Conservation (phyloP, 768 basidiomycete species). For the Amanita polypyramis region DNA sequence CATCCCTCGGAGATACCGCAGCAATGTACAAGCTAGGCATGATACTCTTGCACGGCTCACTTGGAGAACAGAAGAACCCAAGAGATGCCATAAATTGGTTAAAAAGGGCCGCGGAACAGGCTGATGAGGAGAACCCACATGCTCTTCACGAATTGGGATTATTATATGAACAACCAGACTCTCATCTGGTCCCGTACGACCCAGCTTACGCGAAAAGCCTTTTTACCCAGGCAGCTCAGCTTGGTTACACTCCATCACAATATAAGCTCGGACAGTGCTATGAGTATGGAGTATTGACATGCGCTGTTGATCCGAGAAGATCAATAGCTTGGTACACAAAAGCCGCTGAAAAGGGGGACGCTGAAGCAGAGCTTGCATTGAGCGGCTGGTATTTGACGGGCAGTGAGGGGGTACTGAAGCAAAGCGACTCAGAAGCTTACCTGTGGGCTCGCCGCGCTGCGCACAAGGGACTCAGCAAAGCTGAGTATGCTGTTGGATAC, state of each 20-base stretch:
- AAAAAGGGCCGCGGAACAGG: conserved; percentile 89
- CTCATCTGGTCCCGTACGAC: conserved; percentile 65
- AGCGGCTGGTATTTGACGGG: conserved; percentile 99
- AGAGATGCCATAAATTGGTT: conserved; percentile 94
- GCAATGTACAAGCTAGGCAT: conserved; percentile 99
- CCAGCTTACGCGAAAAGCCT: conserved; percentile 74
- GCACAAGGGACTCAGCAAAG: conserved; percentile 93
- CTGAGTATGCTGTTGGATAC: conserved; percentile 98
- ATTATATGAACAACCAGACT: conserved; percentile 65
- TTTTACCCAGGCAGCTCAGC: conserved; percentile 83
- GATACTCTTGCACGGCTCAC: conserved; percentile 78
- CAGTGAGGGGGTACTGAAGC: conserved; percentile 90
- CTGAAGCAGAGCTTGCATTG: conserved; percentile 90
- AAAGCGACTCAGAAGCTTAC: conserved; percentile 98
- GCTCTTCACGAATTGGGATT: conserved; percentile 92
- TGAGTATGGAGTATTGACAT: conserved; percentile 83
- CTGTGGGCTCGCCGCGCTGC: conserved; percentile 94
- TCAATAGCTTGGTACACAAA: conserved; percentile 99
- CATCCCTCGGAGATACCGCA: conserved; percentile 90
- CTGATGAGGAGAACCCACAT: conserved; percentile 97
- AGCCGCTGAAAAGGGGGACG: conserved; percentile 92
- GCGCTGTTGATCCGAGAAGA: conserved; percentile 85
- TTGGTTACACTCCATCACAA: conserved; percentile 90
- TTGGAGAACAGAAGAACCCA: conserved; percentile 76
- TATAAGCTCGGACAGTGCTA: conserved; percentile 94